A percentile compares a stretch with the other conserved stretches of the same genome.
Evolutionary conservation across 257 asterid species (phyloP).

Genomic region (Solanum chiquidenum): DNA sequence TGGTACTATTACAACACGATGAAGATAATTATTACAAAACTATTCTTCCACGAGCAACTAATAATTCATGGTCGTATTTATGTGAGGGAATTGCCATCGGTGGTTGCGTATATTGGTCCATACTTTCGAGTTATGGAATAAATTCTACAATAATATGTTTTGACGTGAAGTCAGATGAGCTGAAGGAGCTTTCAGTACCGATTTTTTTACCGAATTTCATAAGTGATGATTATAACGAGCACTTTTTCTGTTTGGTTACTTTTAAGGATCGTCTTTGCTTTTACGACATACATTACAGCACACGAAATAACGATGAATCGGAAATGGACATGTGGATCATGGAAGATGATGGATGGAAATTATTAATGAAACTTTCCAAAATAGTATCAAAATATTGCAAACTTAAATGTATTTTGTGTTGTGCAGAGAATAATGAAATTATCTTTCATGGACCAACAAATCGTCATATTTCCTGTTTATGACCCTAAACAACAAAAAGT

Average conservation of each 20-base stretch:
- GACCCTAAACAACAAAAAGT: not conserved
- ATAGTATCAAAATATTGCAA: not conserved
- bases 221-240: too few species aligned
- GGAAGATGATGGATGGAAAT: not conserved
- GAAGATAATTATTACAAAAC: not conserved
- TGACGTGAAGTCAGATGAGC: not conserved
- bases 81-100: not conserved
- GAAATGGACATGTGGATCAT: not conserved
- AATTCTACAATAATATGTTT: not conserved
- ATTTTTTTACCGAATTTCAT: too few species aligned
- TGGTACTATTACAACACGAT: not conserved
- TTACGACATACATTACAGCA: not conserved
- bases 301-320: not conserved
- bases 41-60: not conserved
- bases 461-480: not conserved
- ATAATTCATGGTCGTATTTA: not conserved
- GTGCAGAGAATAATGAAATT: not conserved
- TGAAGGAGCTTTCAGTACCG: not conserved
- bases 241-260: not conserved
- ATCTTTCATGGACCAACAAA: not conserved
- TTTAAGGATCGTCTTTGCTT: not conserved
- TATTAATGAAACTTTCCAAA: not conserved
- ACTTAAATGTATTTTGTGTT: not conserved
- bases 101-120: not conserved
- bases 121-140: too few species aligned